phyloP scores from a whole-genome alignment of 306 rosid species.

The Ammopiptanthus mongolicus region DNA sequence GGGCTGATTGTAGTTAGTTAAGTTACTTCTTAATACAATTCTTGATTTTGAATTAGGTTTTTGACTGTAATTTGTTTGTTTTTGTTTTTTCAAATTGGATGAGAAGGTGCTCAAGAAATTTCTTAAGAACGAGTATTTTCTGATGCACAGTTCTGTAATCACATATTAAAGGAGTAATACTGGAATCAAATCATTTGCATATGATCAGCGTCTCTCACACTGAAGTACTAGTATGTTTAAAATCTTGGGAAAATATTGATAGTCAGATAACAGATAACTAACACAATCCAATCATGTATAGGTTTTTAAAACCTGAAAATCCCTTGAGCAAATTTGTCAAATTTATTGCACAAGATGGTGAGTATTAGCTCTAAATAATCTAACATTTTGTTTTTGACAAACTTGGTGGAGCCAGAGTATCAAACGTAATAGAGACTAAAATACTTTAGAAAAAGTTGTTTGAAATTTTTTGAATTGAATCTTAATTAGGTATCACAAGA shows the following conservation, averaged over 20 bases:
- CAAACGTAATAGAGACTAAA: neutral
- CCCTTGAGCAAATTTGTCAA: neutral
- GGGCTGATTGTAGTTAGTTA: neutral
- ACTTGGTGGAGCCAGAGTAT: neutral
- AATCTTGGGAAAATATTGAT: neutral
- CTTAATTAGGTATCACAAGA: neutral
- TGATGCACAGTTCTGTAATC: neutral
- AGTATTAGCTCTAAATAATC: neutral
- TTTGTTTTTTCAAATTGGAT: neutral
- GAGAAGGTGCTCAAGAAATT: neutral
- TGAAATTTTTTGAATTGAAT: neutral
- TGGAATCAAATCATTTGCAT: neutral
- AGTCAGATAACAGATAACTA: neutral
- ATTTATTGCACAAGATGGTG: neutral
- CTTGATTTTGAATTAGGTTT: neutral
- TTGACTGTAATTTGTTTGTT: neutral
- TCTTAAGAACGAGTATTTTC: neutral
- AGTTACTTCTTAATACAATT: neutral
- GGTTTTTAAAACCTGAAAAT: neutral
- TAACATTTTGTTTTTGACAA: neutral
- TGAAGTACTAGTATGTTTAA: neutral
- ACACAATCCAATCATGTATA: neutral
- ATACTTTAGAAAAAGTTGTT: neutral
- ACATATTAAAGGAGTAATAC: neutral
- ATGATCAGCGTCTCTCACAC: neutral